Evolutionary conservation across 2,329 filamentous ascomycete species (phyloP), one percentile per base, ranked within the genome.

Genomic region (Aschersonia sp.): DNA sequence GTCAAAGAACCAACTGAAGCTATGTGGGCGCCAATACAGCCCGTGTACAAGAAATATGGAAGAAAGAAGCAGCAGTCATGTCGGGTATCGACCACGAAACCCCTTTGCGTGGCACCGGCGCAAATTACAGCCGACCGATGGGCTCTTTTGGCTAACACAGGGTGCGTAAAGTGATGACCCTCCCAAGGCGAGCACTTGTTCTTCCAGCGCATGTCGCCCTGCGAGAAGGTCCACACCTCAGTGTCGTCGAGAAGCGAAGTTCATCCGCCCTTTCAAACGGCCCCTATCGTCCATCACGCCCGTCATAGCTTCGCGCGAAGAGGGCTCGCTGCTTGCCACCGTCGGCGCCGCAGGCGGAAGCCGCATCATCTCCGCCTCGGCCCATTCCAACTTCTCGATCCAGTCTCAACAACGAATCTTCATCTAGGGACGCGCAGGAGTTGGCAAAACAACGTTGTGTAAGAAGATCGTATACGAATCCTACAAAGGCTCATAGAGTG

Each of bases 201-300:
- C n/a, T n/a, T n/a, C n/a, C n/a, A n/a, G n/a, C n/a, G n/a, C n/a
- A n/a, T n/a, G n/a, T n/a, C n/a, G n/a, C n/a, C n/a, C n/a, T n/a
- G n/a, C n/a, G n/a, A n/a, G n/a, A n/a, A n/a, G n/a, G n/a, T n/a
- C n/a, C n/a, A n/a, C n/a, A n/a, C n/a, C n/a, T n/a, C n/a, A n/a
- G n/a, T n/a, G n/a, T n/a, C n/a, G n/a, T n/a, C n/a, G n/a, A n/a
- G 77, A 80, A 4, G 75, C 82, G 43, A 96, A 97, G 71, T 96
- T 80, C 61, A 80, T 96, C 61, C 75, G 80, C 4, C 80, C 87
- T 0, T 74, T 78, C 45, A 96, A 96, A 65, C 78, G 91, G 0
- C 88, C 89, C 0, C 69, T 96, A 4, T 89, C 84, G 2, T 89
- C 84, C 52, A 89, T 92, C 55, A 80, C 84, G 0, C 88, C 89